Evolutionary conservation across 805 yeast species (phyloP), one percentile per base, ranked within the genome.

Genomic region (Wickerhamomyces chaumierensis): DNA sequence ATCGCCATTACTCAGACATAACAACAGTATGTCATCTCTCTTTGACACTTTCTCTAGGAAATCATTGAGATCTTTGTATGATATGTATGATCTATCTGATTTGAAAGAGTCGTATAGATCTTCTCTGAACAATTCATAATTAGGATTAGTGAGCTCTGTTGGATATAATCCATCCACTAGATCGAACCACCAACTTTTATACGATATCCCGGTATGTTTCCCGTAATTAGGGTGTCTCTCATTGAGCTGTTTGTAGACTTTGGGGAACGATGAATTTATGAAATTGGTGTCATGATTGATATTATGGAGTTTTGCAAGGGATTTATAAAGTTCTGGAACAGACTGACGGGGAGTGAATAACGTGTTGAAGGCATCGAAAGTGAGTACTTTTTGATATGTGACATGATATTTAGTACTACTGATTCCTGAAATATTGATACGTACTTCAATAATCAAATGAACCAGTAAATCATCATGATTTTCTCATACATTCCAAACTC

Each of bases 301-400:
- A 1, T 76, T 77, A 51, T 66, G 66, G 34, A 62, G 62, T 6
- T 50, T 37, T 0, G 75, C 75, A 4, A 77, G 66, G 3, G 59
- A 53, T 33, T 66, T 60, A 48, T 81, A 81, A 43, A 71, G 78
- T n/a, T 60, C 56, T 32, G 71, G 56, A 0, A 80, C 69, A 0
- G 82, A 73, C 21, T 58, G 57, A 16, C 61, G 63, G 3, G 87
- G 81, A 0, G 71, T 60, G 51, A 77, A 79, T 8, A 81, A 53
- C 0, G 88, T 81, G 33, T 74, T 77, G 57, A 77, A 81, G 0
- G 79, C 82, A 55, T 81, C 90, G 39, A 80, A 67, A 1, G 86
- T 73, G 0, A 81, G 56, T 3, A 78, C 52, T 31, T n/a, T 28
- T 28, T 28, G 16, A 28, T 28, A 5, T 8, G 31, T 28, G 25